Evolutionary conservation across 495 filamentous ascomycete species (phyloP).

Genomic region (Niebla homalea): DNA sequence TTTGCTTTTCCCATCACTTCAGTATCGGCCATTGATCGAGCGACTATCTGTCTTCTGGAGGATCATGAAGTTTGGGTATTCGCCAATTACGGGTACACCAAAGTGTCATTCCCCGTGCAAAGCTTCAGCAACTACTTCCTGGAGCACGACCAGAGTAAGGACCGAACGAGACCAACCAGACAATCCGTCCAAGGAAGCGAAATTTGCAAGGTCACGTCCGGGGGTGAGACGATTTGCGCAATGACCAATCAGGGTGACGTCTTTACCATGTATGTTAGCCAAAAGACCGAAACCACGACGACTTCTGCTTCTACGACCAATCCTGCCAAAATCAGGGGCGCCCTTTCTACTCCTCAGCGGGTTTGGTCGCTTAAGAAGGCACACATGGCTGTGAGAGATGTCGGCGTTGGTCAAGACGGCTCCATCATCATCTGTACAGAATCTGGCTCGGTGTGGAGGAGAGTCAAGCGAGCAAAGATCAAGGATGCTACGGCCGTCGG

Average conservation of each 20-base stretch:
- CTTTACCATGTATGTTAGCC: conserved; percentile 63
- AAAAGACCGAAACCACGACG: conserved; percentile 46
- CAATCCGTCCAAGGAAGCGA: conserved; percentile 27
- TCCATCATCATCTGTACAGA: conserved; percentile 89
- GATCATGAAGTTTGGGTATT: conserved; percentile 87
- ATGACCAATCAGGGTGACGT: conserved; percentile 72
- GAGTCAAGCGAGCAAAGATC: conserved; percentile 64
- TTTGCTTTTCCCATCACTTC: conserved; percentile 65
- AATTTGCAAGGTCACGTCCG: conserved; percentile 63
- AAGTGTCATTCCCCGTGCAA: conserved; percentile 66
- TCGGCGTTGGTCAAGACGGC: conserved; percentile 81
- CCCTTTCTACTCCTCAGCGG: conserved; percentile 57
- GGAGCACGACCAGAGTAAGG: conserved; percentile 47
- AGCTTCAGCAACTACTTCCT: conserved; percentile 54
- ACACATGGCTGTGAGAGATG: conserved; percentile 74
- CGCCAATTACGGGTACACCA: conserved; percentile 83
- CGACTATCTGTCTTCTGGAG: conserved; percentile 72
- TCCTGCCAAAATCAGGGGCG: conserved; percentile 69
- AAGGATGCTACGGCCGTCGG: conserved; percentile 53
- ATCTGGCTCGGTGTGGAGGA: conserved; percentile 82
- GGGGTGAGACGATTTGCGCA: conserved; percentile 81
- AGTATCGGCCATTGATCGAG: conserved; percentile 80
- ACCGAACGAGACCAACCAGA: conserved; percentile 1
- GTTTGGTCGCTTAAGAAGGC: conserved; percentile 73
- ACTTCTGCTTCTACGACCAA: conserved; percentile 68